phyloP scores from a whole-genome alignment of 305 asterid genomes.

The Solanum hybrid region DNA sequence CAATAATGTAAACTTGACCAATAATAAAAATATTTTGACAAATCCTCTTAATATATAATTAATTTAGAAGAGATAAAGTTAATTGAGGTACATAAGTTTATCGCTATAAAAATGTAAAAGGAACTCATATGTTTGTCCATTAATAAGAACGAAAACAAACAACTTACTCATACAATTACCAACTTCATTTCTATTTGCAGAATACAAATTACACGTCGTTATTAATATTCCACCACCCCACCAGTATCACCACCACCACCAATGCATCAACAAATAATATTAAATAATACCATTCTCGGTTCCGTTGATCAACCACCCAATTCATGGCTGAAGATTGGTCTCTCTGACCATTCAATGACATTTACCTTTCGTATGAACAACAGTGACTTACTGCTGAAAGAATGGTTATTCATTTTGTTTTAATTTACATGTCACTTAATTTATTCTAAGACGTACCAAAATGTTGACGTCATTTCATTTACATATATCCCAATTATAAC shows the following conservation, averaged over 20 bases:
- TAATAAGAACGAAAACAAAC: neutral
- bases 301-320: neutral
- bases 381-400: neutral
- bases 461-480: neutral
- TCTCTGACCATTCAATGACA: neutral
- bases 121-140: neutral
- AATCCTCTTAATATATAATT: neutral
- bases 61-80: too few species aligned
- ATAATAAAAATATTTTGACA: too few species aligned
- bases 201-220: neutral
- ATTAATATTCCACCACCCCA: neutral
- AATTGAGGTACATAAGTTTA: too few species aligned
- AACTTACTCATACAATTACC: neutral
- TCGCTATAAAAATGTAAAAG: neutral
- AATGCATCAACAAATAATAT: neutral
- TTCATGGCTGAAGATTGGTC: neutral
- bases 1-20: neutral
- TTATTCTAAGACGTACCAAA: neutral
- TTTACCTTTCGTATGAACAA: neutral
- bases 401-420: neutral
- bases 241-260: neutral
- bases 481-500: neutral
- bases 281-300: neutral
- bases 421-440: neutral
- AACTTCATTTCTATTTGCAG: neutral